phyloP scores from a whole-genome alignment of 2,329 filamentous ascomycete species.

The Colletotrichum tamarilloi region DNA sequence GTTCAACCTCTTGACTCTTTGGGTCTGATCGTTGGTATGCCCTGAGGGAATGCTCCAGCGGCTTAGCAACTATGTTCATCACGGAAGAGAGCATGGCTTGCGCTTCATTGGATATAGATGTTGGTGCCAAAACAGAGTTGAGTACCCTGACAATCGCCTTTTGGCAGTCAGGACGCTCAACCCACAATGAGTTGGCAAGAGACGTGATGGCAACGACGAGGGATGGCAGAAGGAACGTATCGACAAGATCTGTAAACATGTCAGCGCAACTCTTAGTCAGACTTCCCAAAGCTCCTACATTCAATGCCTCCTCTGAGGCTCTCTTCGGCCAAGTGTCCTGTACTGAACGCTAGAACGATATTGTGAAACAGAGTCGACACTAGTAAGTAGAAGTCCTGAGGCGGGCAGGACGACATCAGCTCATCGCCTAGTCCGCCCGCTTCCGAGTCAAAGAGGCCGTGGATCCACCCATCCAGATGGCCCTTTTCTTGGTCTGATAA shows the following conservation, averaged over 20 bases:
- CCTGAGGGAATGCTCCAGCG: constrained; percentile 74
- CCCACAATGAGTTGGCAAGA: constrained; percentile 76
- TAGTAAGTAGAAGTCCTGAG: constrained; percentile 84
- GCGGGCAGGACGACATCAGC: constrained; percentile 82
- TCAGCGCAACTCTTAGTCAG: constrained; percentile 35
- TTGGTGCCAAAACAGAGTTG: constrained; percentile 76
- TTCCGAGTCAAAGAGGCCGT: constrained; percentile 80
- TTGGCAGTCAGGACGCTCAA: constrained; percentile 71
- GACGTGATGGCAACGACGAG: constrained; percentile 79
- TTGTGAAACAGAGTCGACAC: constrained; percentile 82
- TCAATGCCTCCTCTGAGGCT: constrained; percentile 80
- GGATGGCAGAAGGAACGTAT: constrained; percentile 83
- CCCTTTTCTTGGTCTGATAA: constrained; percentile 72
- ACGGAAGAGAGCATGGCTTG: constrained; percentile 77
- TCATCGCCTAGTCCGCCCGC: constrained; percentile 81
- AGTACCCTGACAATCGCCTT: constrained; percentile 78
- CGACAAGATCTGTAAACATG: constrained; percentile 70
- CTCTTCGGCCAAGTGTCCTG: constrained; percentile 73
- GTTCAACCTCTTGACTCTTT: constrained; percentile 75
- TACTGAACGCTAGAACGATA: constrained; percentile 76
- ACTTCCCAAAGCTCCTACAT: constrained; percentile 61
- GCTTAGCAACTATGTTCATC: constrained; percentile 76
- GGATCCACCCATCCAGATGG: constrained; percentile 80
- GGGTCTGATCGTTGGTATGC: constrained; percentile 75
- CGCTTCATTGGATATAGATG: constrained; percentile 78